Percentiles rank a stretch among this genome's conserved stretches.
Conservation (phyloP, 2,329 filamentous ascomycete genomes). For the Sphaerulina vaccinii region DNA sequence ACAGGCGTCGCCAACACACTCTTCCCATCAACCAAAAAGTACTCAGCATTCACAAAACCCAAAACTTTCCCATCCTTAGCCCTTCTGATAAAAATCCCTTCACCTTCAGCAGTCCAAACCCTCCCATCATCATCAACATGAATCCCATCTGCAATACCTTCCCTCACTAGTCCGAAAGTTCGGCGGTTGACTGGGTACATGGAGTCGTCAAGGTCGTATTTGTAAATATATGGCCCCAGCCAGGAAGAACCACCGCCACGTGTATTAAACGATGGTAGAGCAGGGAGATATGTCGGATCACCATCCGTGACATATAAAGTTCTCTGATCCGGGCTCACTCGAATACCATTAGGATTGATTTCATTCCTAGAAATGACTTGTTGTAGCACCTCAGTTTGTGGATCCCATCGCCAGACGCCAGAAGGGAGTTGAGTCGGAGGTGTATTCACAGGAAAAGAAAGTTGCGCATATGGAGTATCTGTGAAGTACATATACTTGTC, state of each 20-base stretch:
- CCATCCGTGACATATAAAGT: conserved; percentile 17
- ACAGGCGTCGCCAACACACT: background rate
- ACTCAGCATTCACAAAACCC: background rate
- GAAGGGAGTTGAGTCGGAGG: background rate
- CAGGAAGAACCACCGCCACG: background rate
- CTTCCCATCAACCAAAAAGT: background rate
- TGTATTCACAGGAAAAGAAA: background rate
- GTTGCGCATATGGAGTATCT: background rate
- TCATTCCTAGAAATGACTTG: conserved; percentile 13
- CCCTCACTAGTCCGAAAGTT: conserved; percentile 22
- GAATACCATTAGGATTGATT: conserved; percentile 13
- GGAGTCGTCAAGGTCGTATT: conserved; percentile 23
- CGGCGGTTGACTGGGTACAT: conserved; percentile 21
- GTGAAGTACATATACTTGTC: conserved; percentile 10
- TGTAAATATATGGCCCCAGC: conserved; percentile 13
- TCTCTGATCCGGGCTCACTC: conserved; percentile 9
- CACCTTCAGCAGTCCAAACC: conserved; percentile 29
- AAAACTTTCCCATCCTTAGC: background rate
- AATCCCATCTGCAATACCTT: conserved; percentile 26
- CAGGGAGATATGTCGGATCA: background rate
- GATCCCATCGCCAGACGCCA: conserved; percentile 13
- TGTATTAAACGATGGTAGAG: background rate
- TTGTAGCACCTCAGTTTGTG: conserved; percentile 5
- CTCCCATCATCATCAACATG: conserved; percentile 27
- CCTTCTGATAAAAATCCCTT: conserved; percentile 24